Base-by-base conservation (phyloP, 2,329 filamentous ascomycete species). In the Diplodia intermedia region DNA sequence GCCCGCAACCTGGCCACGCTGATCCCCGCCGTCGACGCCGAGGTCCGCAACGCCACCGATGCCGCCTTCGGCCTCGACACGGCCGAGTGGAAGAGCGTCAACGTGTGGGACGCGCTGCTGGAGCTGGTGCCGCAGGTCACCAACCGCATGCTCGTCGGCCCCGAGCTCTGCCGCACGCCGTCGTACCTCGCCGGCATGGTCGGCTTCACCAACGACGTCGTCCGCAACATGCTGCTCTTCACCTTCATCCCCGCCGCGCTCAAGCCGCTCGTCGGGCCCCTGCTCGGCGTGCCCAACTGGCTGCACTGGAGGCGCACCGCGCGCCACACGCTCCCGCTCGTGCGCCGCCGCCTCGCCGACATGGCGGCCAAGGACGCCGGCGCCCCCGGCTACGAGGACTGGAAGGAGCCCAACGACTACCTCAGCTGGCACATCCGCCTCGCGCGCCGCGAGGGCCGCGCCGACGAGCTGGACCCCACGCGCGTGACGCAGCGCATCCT, bases 361-460 rank as follows among this genome's bases (percentile, higher is more conserved):
- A 82, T 87, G 73, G 65, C 43, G 43, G 71, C 74, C 31, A 80
- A 77, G 63, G 82, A 82, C 63, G 78, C 79, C 2, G 77, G 76
- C 0, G 81, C 85, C 33, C 75, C 81, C 1, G 43, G 9, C 18
- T 78, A 75, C 2, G 80, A 79, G 66, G 79, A 82, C 29, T 83
- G 80, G 77, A 71, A 76, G 3, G 80, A 83, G 7, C 84, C 85
- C 0, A 85, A 88, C 57, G 86, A 88, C 75, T 86, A 84, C 71
- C 76, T 88, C 33, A 86, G 83, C 5, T 89, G 86, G 87, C 79
- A 81, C 55, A 86, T 88, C 67, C 81, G 83, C 18, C 80, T 83
- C 29, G 86, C 86, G 18, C 75, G 76, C 40, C 77, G 78, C 0
- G 85, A 87, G 65, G 78, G 78, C 6, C 74, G 75, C 18, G 47